Conservation (phyloP, 106 monocot genomes). For the Ottelia alismoides region DNA sequence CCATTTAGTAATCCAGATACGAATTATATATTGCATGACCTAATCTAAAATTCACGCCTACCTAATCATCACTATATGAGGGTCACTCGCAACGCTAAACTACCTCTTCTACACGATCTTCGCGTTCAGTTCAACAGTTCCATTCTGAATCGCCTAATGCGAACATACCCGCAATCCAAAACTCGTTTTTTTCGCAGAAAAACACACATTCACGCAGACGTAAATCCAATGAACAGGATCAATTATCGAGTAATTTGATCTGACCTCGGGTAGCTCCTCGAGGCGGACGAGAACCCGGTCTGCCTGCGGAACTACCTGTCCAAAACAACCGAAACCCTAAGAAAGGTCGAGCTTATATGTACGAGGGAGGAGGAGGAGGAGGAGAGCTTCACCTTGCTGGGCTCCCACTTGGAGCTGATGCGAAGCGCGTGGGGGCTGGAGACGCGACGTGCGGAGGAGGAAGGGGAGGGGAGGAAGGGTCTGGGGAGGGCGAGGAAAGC, state of each 20-base stretch:
- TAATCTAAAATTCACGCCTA: too few relatives aligned
- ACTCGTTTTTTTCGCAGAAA: too few relatives aligned
- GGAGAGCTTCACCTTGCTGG: constrained; percentile 36
- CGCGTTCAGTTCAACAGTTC: too few relatives aligned
- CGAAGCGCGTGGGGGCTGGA: constrained; percentile 18
- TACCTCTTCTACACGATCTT: too few relatives aligned
- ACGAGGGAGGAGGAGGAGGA: background rate
- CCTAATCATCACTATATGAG: too few relatives aligned
- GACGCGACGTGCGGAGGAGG: constrained; percentile 1
- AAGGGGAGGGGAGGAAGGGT: constrained; percentile 3
- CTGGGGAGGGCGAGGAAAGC: constrained; percentile 10
- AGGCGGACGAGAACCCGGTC: constrained; percentile 90
- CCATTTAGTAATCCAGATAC: too few relatives aligned
- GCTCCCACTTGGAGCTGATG: constrained; percentile 61
- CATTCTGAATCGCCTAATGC: too few relatives aligned
- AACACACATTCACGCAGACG: too few relatives aligned
- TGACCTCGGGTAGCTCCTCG: constrained; percentile 87
- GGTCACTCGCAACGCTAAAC: too few relatives aligned
- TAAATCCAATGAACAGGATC: background rate
- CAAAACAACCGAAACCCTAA: background rate
- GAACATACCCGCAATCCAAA: too few relatives aligned
- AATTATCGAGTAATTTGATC: background rate
- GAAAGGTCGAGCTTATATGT: background rate
- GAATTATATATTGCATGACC: too few relatives aligned
- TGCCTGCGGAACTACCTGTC: constrained; percentile 81